phyloP scores from a whole-genome alignment of 208 protist species.

The Angomonas ambiguus region DNA sequence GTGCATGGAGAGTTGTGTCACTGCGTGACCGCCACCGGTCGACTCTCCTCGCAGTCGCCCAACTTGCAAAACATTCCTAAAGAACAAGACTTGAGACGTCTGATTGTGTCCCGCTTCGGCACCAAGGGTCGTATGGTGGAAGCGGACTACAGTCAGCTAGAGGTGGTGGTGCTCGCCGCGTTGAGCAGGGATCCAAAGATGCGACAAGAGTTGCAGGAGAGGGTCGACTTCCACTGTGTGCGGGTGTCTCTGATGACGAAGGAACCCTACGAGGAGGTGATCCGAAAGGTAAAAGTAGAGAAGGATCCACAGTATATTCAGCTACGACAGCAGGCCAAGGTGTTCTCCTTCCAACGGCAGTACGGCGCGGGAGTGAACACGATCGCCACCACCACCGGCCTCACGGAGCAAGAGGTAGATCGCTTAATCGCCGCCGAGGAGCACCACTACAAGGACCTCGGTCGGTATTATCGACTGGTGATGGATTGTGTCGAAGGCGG shows the following conservation, averaged over 20 bases:
- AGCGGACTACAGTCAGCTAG: slow-evolving; percentile 88
- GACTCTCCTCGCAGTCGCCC: slow-evolving; percentile 84
- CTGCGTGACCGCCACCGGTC: slow-evolving; percentile 83
- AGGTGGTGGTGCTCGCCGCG: slow-evolving; percentile 87
- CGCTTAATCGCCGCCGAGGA: slow-evolving; percentile 82
- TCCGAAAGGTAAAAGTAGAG: slow-evolving; percentile 75
- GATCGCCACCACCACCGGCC: slow-evolving; percentile 80
- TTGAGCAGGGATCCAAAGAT: slow-evolving; percentile 81
- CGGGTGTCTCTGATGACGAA: slow-evolving; percentile 88
- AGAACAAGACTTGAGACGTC: slow-evolving; percentile 75
- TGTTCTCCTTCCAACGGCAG: slow-evolving; percentile 90
- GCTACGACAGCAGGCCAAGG: slow-evolving; percentile 89
- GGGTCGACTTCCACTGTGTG: slow-evolving; percentile 89
- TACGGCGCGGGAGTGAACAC: slow-evolving; percentile 82
- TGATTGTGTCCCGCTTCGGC: slow-evolving; percentile 85
- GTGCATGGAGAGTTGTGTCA: slow-evolving; percentile 89
- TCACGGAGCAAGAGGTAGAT: slow-evolving; percentile 84
- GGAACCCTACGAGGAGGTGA: slow-evolving; percentile 84
- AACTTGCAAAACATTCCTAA: slow-evolving; percentile 89
- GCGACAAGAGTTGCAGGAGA: slow-evolving; percentile 81
- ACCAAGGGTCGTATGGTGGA: slow-evolving; percentile 82
- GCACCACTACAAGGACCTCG: slow-evolving; percentile 80
- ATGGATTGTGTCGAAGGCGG: slow-evolving; percentile 72
- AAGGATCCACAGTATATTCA: slow-evolving; percentile 86
- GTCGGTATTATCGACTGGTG: slow-evolving; percentile 77